Evolutionary conservation across 768 basidiomycete genomes (phyloP), one percentile per base, ranked within the genome.

Genomic region (Mycena galopus): DNA sequence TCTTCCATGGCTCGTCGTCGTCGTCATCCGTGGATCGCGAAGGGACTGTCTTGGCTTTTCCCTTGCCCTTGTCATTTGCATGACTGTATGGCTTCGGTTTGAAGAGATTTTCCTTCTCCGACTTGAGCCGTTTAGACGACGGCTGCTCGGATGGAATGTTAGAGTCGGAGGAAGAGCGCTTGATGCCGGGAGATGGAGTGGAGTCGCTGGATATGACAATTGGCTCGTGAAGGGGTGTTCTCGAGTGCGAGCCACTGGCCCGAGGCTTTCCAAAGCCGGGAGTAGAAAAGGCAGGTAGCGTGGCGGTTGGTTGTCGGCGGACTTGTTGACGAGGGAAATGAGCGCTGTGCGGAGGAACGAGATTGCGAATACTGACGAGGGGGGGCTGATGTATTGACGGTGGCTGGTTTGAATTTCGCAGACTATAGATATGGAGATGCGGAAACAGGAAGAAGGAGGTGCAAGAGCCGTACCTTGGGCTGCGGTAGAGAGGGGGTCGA

Each of bases 391-490:
- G 71, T 60, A n/a, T 35, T 58, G 8, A 63, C 63, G 8, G 73
- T 74, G 23, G 86, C 85, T 17, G 87, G 87, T 75, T 87, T 88
- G 74, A 88, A 88, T 79, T 86, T 87, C 53, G 84, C 62, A 33
- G 67, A 10, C 72, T 72, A 29, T 1, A 37, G 5, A 64, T 16
- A 64, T 21, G 39, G 44, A 23, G 32, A 30, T 53, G 37, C 39
- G 42, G 39, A 7, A 25, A n/a, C n/a, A 57, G 2, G 50, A 47
- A n/a, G n/a, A 14, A 56, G 19, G 12, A 32, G 32, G 29, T 19
- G 32, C 60, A 30, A 67, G 10, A 27, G 47, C 50, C 21, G 29
- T 64, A 79, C 79, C 76, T 80, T 82, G 21, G 70, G 65, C 3
- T 62, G 77, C 61, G 55, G 57, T 12, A 59, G 25, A 14, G 74